Evolutionary conservation across 139 green algal genomes (phyloP), one percentile per base, ranked within the genome.

Genomic region (Chlamydomonas schloesseri): DNA sequence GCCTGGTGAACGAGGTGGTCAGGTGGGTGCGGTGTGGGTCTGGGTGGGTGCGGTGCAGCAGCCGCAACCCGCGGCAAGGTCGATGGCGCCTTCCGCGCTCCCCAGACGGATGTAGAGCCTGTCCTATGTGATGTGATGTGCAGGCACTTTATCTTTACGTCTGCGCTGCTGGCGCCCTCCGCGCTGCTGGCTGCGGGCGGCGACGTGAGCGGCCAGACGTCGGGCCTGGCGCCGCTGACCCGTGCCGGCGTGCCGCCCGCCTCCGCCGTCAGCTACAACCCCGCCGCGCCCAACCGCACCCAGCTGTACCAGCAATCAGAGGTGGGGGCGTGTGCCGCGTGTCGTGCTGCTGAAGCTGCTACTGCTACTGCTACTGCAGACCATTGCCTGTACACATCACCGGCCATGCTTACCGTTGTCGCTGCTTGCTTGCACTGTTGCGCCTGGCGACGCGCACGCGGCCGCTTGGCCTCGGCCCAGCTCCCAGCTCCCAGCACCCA

Each of bases 1-100:
- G 31, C 5, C 82, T 88, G 58, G 33, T 88, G 57, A 58, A 69
- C 29, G 71, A 73, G 55, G 82, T 75, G 37, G 71, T 87, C 46
- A 71, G 76, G 76, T 83, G 36, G n/a, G 73, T n/a, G n/a, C n/a
- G n/a, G n/a, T n/a, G n/a, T n/a, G n/a, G n/a, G n/a, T n/a, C n/a
- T n/a, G n/a, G n/a, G n/a, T n/a, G n/a, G n/a, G n/a, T n/a, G n/a
- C n/a, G n/a, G n/a, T n/a, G n/a, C n/a, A n/a, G n/a, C n/a, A n/a
- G n/a, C n/a, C n/a, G n/a, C n/a, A n/a, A n/a, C n/a, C n/a, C n/a
- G n/a, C n/a, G n/a, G n/a, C n/a, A n/a, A n/a, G n/a, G n/a, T n/a
- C n/a, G n/a, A n/a, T n/a, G n/a, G n/a, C n/a, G n/a, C n/a, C n/a
- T 50, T 8, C 42, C 42, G 42, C 42, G 42, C 42, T 50, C 42